A percentile compares a stretch with the other conserved stretches of the same genome.
Conservation (phyloP, 768 basidiomycete genomes). For the Auricularia sp. region DNA sequence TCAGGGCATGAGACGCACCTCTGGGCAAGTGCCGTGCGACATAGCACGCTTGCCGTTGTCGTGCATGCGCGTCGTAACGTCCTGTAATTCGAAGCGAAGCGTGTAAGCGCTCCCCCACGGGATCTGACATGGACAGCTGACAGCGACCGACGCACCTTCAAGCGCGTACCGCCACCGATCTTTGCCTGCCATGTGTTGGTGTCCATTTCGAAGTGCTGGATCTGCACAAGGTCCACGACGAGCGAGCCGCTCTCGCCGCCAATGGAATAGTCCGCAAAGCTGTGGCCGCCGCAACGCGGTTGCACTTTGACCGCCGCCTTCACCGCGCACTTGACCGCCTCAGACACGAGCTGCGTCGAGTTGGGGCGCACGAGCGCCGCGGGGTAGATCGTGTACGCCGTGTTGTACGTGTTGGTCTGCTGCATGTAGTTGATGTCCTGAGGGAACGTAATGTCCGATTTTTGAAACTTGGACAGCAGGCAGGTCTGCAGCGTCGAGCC, state of each 20-base stretch:
- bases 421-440: background rate
- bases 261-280: conserved; percentile 16
- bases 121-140: background rate
- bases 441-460: background rate
- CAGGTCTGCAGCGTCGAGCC: conserved; percentile 1
- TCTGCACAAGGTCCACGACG: conserved; percentile 21
- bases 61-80: conserved; percentile 14
- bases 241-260: conserved; percentile 21
- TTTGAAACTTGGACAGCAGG: background rate
- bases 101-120: background rate
- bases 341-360: conserved; percentile 9
- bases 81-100: conserved; percentile 9
- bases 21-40: conserved; percentile 23
- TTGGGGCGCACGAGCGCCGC: conserved; percentile 17
- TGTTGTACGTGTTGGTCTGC: background rate
- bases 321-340: conserved; percentile 15
- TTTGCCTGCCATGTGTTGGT: conserved; percentile 17
- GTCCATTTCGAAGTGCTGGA: conserved; percentile 20
- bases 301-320: conserved; percentile 15
- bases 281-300: conserved; percentile 17
- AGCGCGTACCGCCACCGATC: conserved; percentile 16
- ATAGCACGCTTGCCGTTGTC: conserved; percentile 17
- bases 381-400: conserved; percentile 12
- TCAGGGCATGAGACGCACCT: background rate
- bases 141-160: background rate